Base-by-base conservation (phyloP, 352 stramenopile species). In the Phytopythium oedochilum region DNA sequence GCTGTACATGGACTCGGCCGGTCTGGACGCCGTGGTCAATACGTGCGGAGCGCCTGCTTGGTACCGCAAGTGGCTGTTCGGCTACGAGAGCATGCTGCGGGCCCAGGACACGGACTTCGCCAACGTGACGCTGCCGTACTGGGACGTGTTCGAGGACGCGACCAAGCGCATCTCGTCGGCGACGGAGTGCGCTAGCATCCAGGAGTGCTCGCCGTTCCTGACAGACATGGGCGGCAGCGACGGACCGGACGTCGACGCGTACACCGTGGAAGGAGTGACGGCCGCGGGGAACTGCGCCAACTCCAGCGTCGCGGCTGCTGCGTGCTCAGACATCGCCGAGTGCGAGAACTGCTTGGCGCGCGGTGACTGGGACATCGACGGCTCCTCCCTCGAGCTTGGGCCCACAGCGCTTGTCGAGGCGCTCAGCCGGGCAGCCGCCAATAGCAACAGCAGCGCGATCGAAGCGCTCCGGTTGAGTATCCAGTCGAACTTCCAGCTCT, bases 71-170 rank as follows among this genome's bases (percentile, higher is more conserved):
- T 89, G 70, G 36, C 53, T 89, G 35, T 59, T 83, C 23, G 79
- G 66, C 3, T 89, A 88, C 48, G 79, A 88, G 59, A 88, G 68
- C 61, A 89, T 89, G 79, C 60, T 89, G 40, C 76, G 74, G 11
- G 73, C 65, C 32, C 61, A 84, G 42, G 71, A 75, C 48, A 12
- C 56, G 3, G 58, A 55, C 7, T 89, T 71, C 45, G 65, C 56
- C 11, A 59, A 75, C 43, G 38, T 89, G 47, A 88, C 79, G 18
- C 56, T 89, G 34, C 77, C 79, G 15, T 89, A 84, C 50, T 89
- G 78, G 77, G 62, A 88, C 46, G 56, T 83, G 20, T 86, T 86
- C 36, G 70, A 83, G 36, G 75, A 86, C 46, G 62, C 72, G 12
- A 68, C 72, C 48, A 86, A 81, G 50, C 72, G 73, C 22, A 59